Evolutionary conservation across 73 alveolate species (phyloP).

Genomic region (Uronychia setigera): DNA sequence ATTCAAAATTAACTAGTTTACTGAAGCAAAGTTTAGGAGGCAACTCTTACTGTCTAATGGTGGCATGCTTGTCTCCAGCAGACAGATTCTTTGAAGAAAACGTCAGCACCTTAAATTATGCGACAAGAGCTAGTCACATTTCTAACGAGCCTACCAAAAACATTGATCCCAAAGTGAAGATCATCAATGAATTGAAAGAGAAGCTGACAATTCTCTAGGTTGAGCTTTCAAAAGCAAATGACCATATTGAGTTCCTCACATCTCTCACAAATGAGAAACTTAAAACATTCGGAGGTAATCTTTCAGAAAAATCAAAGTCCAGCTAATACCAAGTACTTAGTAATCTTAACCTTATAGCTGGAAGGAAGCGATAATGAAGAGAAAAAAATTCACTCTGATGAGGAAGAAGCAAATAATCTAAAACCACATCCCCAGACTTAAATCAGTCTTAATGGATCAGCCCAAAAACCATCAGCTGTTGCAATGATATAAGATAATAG

Average conservation of each 20-base stretch:
- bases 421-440: no score
- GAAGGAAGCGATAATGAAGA: neutral
- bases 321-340: no score
- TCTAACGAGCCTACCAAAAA: slow-evolving; percentile 86
- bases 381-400: neutral
- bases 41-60: slow-evolving; percentile 85
- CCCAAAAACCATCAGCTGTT: no score
- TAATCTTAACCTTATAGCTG: no score
- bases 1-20: slow-evolving; percentile 42
- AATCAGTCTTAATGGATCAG: no score
- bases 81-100: slow-evolving; percentile 89
- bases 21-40: slow-evolving; percentile 60
- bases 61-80: slow-evolving; percentile 95
- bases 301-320: neutral
- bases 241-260: slow-evolving; percentile 16
- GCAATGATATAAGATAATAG: no score
- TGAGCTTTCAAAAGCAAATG: slow-evolving; percentile 21
- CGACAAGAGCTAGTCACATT: slow-evolving; percentile 91
- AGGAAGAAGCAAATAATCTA: neutral
- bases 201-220: slow-evolving; percentile 6
- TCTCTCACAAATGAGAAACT: slow-evolving; percentile 2
- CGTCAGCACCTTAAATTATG: slow-evolving; percentile 90
- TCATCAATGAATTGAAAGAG: slow-evolving; percentile 69
- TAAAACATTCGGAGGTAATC: neutral
- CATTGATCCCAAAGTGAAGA: slow-evolving; percentile 77